These are phyloP conservation scores for Diaporthe caulivora DNA, from an alignment of 2,329 filamentous ascomycete species.

Conservation along the genomic window DNA sequence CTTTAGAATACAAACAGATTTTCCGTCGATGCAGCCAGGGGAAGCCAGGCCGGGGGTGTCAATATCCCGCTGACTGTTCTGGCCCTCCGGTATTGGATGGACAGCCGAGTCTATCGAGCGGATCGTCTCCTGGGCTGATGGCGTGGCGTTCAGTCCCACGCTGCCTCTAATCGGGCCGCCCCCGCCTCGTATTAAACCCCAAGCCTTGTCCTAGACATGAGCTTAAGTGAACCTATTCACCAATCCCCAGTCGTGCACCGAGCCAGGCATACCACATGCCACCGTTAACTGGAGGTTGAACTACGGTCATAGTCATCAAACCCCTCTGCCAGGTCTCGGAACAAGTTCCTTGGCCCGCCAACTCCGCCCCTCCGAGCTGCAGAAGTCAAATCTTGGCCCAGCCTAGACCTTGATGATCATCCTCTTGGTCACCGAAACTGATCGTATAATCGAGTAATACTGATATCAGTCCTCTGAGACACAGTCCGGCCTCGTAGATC, in stretches of 20 bases:
- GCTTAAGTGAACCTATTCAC: neutral
- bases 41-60: neutral
- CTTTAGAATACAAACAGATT: neutral
- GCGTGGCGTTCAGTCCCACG: neutral
- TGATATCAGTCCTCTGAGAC: neutral
- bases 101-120: neutral
- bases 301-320: neutral
- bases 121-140: neutral
- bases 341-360: neutral
- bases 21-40: neutral
- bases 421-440: neutral
- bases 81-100: neutral
- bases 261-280: neutral
- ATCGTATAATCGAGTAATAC: neutral
- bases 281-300: conserved; percentile 1
- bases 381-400: neutral
- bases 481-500: neutral
- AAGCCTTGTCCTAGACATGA: conserved; percentile 3
- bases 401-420: neutral
- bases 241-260: conserved; percentile 3
- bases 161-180: neutral
- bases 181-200: conserved; percentile 9
- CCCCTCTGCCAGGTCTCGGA: neutral
- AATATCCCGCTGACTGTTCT: neutral
- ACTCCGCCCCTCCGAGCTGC: neutral